Percentiles rank a stretch among this genome's conserved stretches.
phyloP scores from a whole-genome alignment of 2,329 filamentous ascomycete genomes.

The Nothopassalora personata region DNA sequence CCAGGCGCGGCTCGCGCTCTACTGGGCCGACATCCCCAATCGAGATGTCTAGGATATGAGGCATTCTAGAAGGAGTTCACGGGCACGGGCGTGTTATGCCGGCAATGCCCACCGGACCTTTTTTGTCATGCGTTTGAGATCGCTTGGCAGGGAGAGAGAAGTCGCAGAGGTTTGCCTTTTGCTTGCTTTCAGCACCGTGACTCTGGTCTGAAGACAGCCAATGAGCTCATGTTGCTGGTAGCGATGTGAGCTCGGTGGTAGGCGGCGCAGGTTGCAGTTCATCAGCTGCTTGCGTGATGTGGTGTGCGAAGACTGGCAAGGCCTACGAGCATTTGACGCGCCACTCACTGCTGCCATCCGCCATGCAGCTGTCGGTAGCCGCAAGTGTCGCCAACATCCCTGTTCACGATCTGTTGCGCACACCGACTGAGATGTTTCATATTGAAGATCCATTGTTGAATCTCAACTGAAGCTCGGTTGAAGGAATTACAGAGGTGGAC shows the following conservation, averaged over 20 bases:
- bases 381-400: conserved; percentile 8
- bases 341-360: conserved; percentile 14
- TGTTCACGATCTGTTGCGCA: conserved; percentile 19
- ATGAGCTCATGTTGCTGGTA: not conserved
- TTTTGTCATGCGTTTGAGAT: conserved; percentile 19
- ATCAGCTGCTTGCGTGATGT: not conserved
- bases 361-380: conserved; percentile 7
- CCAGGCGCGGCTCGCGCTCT: conserved; percentile 9
- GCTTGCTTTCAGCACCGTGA: conserved; percentile 10
- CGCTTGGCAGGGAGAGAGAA: conserved; percentile 13
- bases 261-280: not conserved
- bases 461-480: conserved; percentile 11
- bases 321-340: conserved; percentile 4
- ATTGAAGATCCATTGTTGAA: conserved; percentile 23
- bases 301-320: conserved; percentile 2
- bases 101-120: conserved; percentile 7
- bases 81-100: conserved; percentile 12
- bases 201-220: not conserved
- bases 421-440: conserved; percentile 18
- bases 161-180: conserved; percentile 18
- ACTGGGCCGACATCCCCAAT: conserved; percentile 10
- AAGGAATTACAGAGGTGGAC: conserved; percentile 12
- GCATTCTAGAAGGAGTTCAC: conserved; percentile 23
- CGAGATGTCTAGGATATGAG: conserved; percentile 12
- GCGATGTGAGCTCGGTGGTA: conserved; percentile 3